A percentile compares a stretch with the other conserved stretches of the same genome.
Conservation (phyloP, 371 early-diverging fungal genomes). For the Mortierella sp. region DNA sequence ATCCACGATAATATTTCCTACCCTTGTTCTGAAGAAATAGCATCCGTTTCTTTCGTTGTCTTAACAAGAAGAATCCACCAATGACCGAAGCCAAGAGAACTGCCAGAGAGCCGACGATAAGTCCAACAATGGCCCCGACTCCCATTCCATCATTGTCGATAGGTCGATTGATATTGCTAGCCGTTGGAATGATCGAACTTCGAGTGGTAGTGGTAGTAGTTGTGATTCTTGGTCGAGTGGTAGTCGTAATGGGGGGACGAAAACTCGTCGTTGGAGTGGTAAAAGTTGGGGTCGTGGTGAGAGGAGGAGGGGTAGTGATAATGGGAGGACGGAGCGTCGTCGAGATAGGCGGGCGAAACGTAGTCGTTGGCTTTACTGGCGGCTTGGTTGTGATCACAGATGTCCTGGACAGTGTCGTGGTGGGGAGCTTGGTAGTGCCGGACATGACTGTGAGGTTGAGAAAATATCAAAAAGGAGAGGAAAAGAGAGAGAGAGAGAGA, state of each 20-base stretch:
- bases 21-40: constrained; percentile 18
- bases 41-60: constrained; percentile 41
- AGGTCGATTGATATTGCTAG: too few relatives aligned
- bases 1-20: constrained; percentile 1
- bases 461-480: background rate
- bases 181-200: too few relatives aligned
- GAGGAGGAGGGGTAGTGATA: too few relatives aligned
- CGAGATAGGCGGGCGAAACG: too few relatives aligned
- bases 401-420: background rate
- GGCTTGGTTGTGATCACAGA: background rate
- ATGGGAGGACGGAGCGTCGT: too few relatives aligned
- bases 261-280: too few relatives aligned
- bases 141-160: constrained; percentile 11
- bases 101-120: constrained; percentile 15
- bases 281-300: too few relatives aligned
- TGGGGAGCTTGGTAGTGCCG: background rate
- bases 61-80: constrained; percentile 40
- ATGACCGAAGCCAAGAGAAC: constrained; percentile 33
- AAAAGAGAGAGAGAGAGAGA: background rate
- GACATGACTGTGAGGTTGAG: background rate
- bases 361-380: background rate
- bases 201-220: too few relatives aligned
- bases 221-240: too few relatives aligned
- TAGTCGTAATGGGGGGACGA: too few relatives aligned
- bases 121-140: constrained; percentile 31